These are phyloP conservation scores for Aspergillus bertholletiae DNA, from an alignment of 495 filamentous ascomycete species.

Conservation along the genomic window DNA sequence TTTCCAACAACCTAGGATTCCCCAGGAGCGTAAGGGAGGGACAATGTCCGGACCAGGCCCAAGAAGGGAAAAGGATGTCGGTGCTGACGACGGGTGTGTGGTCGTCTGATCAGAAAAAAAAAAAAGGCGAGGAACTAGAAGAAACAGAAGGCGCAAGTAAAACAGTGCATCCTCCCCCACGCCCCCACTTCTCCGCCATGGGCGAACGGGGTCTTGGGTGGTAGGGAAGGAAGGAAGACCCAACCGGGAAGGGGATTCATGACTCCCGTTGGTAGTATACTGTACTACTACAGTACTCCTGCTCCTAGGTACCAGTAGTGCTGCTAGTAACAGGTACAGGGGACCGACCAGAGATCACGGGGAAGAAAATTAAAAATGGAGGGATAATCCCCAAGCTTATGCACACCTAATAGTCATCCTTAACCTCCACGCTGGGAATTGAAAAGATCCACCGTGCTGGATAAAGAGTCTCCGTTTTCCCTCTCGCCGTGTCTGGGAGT, in stretches of 20 bases:
- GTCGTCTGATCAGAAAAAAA: constrained; percentile 47
- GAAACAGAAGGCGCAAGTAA: neutral
- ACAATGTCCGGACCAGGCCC: neutral
- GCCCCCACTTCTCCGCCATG: constrained; percentile 28
- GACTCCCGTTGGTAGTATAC: neutral
- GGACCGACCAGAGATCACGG: neutral
- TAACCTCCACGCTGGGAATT: constrained; percentile 1
- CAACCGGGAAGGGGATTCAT: neutral
- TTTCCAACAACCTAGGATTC: neutral
- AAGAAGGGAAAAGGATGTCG: constrained; percentile 7
- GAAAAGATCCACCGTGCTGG: constrained; percentile 12
- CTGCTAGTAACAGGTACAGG: neutral
- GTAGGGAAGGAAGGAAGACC: neutral
- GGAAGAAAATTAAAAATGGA: neutral
- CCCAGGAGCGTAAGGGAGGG: constrained; percentile 4
- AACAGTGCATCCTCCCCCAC: constrained; percentile 13
- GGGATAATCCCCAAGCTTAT: constrained; percentile 2
- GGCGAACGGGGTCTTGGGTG: constrained; percentile 13
- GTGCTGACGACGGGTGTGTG: constrained; percentile 26
- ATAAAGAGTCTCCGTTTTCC: constrained; percentile 14
- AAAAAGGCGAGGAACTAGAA: constrained; percentile 7
- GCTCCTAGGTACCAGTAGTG: neutral
- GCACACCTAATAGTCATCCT: constrained; percentile 2
- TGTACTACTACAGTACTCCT: neutral
- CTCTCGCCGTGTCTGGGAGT: neutral